A percentile compares a stretch with the other conserved stretches of the same genome.
Evolutionary conservation across 139 green algal genomes (phyloP).

Genomic region (Tetradesmus lagerheimii): DNA sequence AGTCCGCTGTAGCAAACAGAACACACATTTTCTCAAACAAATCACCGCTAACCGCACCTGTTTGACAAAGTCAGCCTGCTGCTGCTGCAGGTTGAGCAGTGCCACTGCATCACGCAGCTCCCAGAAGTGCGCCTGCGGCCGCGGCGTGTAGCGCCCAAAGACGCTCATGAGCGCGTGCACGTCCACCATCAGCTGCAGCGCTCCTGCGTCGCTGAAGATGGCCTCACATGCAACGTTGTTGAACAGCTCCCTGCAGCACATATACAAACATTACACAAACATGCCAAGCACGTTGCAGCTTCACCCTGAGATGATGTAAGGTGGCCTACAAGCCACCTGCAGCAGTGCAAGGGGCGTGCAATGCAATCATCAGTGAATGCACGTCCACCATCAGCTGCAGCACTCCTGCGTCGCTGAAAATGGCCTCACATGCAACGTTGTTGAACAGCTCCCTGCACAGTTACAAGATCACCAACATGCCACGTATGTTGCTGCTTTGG

Average conservation of each 20-base stretch:
- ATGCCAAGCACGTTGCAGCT: too few relatives aligned
- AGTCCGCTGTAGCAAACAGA: too few relatives aligned
- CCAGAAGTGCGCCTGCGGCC: conserved; percentile 24
- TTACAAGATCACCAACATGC: too few relatives aligned
- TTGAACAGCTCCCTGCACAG: conserved; percentile 45
- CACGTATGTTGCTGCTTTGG: too few relatives aligned
- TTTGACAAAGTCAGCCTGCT: conserved; percentile 34
- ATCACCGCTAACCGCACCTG: conserved; percentile 6
- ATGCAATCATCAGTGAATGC: too few relatives aligned
- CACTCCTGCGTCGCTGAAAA: conserved; percentile 25
- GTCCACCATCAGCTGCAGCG: conserved; percentile 9
- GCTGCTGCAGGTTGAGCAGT: conserved; percentile 38
- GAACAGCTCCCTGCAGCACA: conserved; percentile 44
- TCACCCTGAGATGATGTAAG: too few relatives aligned
- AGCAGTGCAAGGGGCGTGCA: too few relatives aligned
- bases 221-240: conserved; percentile 45
- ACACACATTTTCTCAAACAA: too few relatives aligned
- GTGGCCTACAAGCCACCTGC: too few relatives aligned
- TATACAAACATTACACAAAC: background rate
- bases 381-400: background rate
- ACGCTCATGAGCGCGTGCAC: background rate
- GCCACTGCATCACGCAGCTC: conserved; percentile 37
- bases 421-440: conserved; percentile 39
- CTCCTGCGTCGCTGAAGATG: conserved; percentile 32
- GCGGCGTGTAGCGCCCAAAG: conserved; percentile 35